phyloP scores from a whole-genome alignment of 345 rosid genomes.

The Draba incana region DNA sequence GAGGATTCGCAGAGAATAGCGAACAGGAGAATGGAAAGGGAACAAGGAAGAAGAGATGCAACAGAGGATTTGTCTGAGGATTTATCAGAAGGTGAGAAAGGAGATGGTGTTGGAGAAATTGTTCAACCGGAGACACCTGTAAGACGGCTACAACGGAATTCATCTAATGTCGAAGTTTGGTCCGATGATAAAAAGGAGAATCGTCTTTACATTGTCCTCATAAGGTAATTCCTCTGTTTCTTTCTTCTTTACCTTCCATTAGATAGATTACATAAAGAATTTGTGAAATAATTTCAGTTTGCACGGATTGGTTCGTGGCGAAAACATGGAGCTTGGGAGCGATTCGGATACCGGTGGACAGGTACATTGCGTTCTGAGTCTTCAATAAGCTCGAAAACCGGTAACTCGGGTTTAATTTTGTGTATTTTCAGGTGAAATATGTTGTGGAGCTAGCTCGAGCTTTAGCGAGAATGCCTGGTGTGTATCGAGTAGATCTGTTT shows the following conservation, averaged over 20 bases:
- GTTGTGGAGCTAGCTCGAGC: constrained; percentile 96
- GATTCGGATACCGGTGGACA: constrained; percentile 99
- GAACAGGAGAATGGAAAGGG: constrained; percentile 69
- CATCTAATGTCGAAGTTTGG: constrained; percentile 88
- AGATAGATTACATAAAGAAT: background rate
- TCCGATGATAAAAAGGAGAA: constrained; percentile 93
- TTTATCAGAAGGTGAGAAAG: constrained; percentile 95
- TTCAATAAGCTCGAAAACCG: background rate
- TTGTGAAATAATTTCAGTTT: constrained; percentile 49
- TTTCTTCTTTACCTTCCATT: background rate
- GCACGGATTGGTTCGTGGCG: constrained; percentile 96
- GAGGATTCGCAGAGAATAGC: constrained; percentile 70
- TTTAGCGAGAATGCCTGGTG: constrained; percentile 96
- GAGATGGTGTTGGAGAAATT: constrained; percentile 66
- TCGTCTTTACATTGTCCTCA: constrained; percentile 83
- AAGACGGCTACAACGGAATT: constrained; percentile 60
- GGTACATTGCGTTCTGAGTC: constrained; percentile 47
- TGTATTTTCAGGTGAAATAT: constrained; percentile 72
- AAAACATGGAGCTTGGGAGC: constrained; percentile 97
- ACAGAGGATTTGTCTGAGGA: constrained; percentile 92
- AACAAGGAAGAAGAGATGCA: constrained; percentile 82
- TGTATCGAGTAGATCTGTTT: constrained; percentile 92
- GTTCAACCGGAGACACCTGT: constrained; percentile 68
- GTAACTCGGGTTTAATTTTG: background rate
- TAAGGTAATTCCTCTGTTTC: constrained; percentile 56